Base-by-base conservation (phyloP, 768 basidiomycete genomes). In the Sarcodon aspratus region DNA sequence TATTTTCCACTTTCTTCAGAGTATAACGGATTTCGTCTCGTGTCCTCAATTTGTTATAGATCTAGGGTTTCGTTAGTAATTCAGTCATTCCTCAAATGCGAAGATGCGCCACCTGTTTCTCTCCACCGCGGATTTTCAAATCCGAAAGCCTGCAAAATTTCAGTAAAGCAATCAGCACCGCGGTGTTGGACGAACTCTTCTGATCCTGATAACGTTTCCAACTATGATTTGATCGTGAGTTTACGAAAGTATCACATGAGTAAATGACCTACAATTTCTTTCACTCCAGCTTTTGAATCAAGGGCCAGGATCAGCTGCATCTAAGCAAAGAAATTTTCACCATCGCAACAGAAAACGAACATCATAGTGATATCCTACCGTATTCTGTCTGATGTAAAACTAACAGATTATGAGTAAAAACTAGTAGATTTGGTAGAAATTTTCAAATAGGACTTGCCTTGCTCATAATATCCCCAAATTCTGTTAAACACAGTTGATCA, bases 381-480 rank as follows among this genome's bases (percentile, higher is more conserved):
- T 88, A 8, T 72, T 64, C 58, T 82, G 81, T 27, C 79, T 76
- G 36, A 90, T 77, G 53, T 89, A 89, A 53, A 85, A 80, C 87
- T 90, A 27, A 27, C 5, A 27, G 53, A 12, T 13, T 27, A 11
- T 51, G 35, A 9, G 40, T 42, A 11, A 42, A 13, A 15, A n/a
- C 15, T 8, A 15, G 40, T 6, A 42, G 13, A 42, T 13, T 13
- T 17, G 40, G 12, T 38, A 38, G n/a, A n/a, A n/a, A n/a, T n/a
- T 38, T 8, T 1, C 7, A 27, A 42, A 50, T 42, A 36, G 31
- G 50, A 53, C 67, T 34, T 49, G 82, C 89, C 71, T 83, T 89
- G 76, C 81, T 86, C 86, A 90, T 91, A 48, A 88, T 80, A 50
- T 92, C 84, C 1, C 89, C 88, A 54, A 75, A 87, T 48, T 87